Base-by-base conservation (phyloP, 352 stramenopile genomes). In the Globisporangium acanthophoron region DNA sequence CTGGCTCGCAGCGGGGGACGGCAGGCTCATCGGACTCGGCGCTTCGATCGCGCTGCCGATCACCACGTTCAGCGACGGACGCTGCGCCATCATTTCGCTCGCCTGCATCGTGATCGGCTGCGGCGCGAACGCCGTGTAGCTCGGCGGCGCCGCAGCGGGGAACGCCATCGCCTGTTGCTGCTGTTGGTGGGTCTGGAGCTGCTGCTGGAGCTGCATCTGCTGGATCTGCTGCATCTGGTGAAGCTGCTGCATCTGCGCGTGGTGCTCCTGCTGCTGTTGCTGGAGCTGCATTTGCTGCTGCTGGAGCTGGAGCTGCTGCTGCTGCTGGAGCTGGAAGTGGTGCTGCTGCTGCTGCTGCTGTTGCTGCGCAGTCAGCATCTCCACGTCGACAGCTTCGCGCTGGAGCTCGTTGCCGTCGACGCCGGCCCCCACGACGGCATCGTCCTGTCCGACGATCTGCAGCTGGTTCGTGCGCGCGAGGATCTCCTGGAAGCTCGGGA, bases 401-500 rank as follows among this genome's bases (percentile, higher is more conserved):
- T 60, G 55, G 12, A 40, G 24, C 9, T 46, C 47, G 35, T 58
- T 15, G 5, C 18, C 20, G 11, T 41, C 8, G 12, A 12, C 4
- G 27, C 31, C 39, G n/a, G 24, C 40, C 11, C 41, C 24, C 1
- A n/a, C n/a, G n/a, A n/a, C n/a, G n/a, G n/a, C n/a, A n/a, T 52
- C 35, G 18, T 54, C 37, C 24, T 50, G 64, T 27, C 74, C 66
- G 62, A 86, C 68, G 24, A 87, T 72, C 60, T 88, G 76, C 27
- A 88, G 57, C 57, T 85, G 73, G 62, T 81, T 87, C 1, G 78
- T 88, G 43, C 78, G 72, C 24, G 78, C 76, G 45, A 88, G 58
- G 44, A 88, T 80, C 58, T 88, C 78, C 16, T 67, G 67, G 52
- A 88, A 87, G 58, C 78, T 87, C 35, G 78, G 78, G 9, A 88